These are phyloP conservation scores for Aureobasidium pullulans DNA, from an alignment of 2,329 filamentous ascomycete genomes.

Conservation along the genomic window DNA sequence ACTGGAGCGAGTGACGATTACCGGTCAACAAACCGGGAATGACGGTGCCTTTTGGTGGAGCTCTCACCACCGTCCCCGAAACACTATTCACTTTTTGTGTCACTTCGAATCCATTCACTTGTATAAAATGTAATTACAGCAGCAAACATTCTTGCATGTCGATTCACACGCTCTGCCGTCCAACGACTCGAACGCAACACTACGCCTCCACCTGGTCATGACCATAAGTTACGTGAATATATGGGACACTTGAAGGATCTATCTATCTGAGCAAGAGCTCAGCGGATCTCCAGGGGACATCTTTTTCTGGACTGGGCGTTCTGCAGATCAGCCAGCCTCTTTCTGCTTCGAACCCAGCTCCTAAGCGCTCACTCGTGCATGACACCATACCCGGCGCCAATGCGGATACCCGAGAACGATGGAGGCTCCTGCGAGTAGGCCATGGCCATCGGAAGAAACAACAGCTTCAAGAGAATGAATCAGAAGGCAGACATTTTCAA, in stretches of 20 bases:
- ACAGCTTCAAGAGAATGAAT: background rate
- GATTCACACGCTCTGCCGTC: too few species aligned
- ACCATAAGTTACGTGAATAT: background rate
- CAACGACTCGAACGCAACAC: too few species aligned
- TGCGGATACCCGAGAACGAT: background rate
- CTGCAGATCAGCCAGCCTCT: background rate
- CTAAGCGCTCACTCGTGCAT: background rate
- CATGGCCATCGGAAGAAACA: too few species aligned
- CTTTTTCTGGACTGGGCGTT: background rate
- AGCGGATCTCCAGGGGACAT: background rate
- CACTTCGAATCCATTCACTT: too few species aligned
- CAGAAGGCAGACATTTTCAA: background rate
- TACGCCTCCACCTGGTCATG: background rate
- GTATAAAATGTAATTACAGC: too few species aligned
- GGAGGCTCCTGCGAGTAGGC: background rate
- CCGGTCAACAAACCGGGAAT: slow-evolving; percentile 8
- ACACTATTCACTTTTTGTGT: too few species aligned
- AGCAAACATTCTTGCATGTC: too few species aligned
- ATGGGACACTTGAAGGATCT: background rate
- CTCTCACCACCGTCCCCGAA: background rate
- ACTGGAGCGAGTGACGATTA: background rate
- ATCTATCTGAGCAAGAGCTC: background rate
- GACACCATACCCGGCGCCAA: background rate
- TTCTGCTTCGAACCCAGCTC: background rate
- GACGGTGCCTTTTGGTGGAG: background rate